Evolutionary conservation across 2,329 filamentous ascomycete species (phyloP).

Genomic region (Venturia asperata): DNA sequence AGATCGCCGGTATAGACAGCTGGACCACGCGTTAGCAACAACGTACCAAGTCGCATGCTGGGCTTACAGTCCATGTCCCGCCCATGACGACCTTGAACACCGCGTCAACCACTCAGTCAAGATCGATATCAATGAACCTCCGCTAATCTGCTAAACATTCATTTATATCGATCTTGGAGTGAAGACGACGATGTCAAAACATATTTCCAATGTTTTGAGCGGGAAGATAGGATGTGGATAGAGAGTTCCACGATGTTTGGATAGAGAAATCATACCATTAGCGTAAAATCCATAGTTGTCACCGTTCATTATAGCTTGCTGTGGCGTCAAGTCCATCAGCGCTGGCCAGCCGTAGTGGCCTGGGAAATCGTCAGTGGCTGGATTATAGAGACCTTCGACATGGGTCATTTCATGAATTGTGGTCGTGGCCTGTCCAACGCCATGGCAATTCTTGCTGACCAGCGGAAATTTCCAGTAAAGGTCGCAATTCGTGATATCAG

Average conservation of each 20-base stretch:
- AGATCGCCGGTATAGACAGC: constrained; percentile 2
- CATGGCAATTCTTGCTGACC: constrained; percentile 5
- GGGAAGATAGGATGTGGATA: no score
- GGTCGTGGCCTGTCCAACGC: constrained; percentile 16
- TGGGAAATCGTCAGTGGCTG: constrained; percentile 13
- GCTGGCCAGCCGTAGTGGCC: constrained; percentile 18
- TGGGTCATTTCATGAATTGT: constrained; percentile 19
- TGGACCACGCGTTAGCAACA: background rate
- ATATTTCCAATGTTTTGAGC: no score
- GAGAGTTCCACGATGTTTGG: background rate
- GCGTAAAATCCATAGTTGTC: constrained; percentile 16
- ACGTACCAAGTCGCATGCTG: background rate
- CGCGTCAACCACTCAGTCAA: no score
- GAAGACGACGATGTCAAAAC: background rate
- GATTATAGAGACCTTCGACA: constrained; percentile 13
- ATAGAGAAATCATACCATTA: constrained; percentile 7
- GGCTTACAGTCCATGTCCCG: background rate
- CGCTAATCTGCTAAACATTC: background rate
- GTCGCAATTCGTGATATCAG: constrained; percentile 17
- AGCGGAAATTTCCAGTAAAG: constrained; percentile 16
- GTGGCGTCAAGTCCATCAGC: background rate
- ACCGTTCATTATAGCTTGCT: constrained; percentile 17
- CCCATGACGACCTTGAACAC: no score
- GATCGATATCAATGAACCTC: background rate
- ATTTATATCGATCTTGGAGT: background rate